Conservation (phyloP, 306 rosid genomes). For the Bauhinia variegata region DNA sequence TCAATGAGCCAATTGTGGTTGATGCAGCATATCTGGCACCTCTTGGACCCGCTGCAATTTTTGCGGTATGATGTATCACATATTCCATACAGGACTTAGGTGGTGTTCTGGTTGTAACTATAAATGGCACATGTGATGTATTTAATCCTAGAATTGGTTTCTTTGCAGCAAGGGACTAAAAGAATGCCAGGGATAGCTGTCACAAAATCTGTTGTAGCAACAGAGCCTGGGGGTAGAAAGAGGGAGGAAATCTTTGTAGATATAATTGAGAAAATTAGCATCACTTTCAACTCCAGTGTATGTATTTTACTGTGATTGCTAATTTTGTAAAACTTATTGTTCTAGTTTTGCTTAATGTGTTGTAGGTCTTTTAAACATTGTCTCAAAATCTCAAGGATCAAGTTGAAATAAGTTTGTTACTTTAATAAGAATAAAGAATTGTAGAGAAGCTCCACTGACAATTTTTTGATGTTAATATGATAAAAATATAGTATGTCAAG, state of each 20-base stretch:
- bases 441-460: constrained; percentile 24
- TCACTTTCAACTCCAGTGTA: constrained; percentile 87
- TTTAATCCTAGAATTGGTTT: constrained; percentile 39
- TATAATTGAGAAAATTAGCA: constrained; percentile 91
- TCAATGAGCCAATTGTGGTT: constrained; percentile 71
- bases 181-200: constrained; percentile 93
- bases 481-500: constrained; percentile 21
- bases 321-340: constrained; percentile 10
- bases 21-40: constrained; percentile 68
- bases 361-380: constrained; percentile 15
- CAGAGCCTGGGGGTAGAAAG: constrained; percentile 77
- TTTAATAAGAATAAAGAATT: not conserved
- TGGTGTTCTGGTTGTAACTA: constrained; percentile 11
- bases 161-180: constrained; percentile 74
- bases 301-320: constrained; percentile 31
- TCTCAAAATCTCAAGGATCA: not conserved
- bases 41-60: constrained; percentile 71
- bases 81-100: constrained; percentile 18
- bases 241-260: constrained; percentile 94
- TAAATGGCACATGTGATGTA: constrained; percentile 13
- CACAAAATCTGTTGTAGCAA: constrained; percentile 85
- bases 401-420: not conserved
- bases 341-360: constrained; percentile 22
- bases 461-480: constrained; percentile 22
- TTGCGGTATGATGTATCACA: constrained; percentile 51